Conservation (phyloP, 345 rosid species). For the Microthlaspi erraticum region DNA sequence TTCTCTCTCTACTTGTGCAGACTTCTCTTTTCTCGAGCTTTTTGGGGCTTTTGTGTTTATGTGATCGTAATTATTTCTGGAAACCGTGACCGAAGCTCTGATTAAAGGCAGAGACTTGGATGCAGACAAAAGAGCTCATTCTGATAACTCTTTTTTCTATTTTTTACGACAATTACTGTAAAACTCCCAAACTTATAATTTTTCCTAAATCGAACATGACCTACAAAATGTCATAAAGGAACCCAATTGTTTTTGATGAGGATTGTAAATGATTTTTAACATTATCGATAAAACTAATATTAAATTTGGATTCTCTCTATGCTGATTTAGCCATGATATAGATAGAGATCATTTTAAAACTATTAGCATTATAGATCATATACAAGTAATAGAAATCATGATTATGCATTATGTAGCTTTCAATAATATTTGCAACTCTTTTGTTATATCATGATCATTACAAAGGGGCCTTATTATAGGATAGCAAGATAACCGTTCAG, state of each 20-base stretch:
- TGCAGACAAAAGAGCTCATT: slow-evolving; percentile 44
- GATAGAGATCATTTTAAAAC: not conserved
- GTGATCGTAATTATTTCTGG: slow-evolving; percentile 45
- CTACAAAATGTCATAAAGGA: not conserved
- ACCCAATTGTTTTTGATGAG: not conserved
- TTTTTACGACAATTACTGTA: slow-evolving; percentile 1
- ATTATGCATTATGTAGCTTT: not conserved
- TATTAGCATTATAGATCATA: not conserved
- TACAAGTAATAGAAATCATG: not conserved
- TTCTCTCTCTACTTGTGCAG: slow-evolving; percentile 11
- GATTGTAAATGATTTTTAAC: not conserved
- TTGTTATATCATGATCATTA: not conserved
- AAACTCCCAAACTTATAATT: slow-evolving; percentile 17
- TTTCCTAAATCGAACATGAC: slow-evolving; percentile 18
- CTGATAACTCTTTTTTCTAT: slow-evolving; percentile 33
- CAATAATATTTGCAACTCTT: not conserved
- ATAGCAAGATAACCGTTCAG: slow-evolving; percentile 5
- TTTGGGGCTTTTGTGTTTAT: slow-evolving; percentile 37
- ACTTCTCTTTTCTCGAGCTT: slow-evolving; percentile 35
- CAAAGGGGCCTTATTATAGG: not conserved
- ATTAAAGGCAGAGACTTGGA: slow-evolving; percentile 36
- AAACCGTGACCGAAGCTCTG: slow-evolving; percentile 46
- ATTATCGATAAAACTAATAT: not conserved
- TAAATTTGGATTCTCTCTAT: not conserved
- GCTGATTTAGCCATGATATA: not conserved